Evolutionary conservation across 345 rosid genomes (phyloP).

Genomic region (Sisymbrium altissimum): DNA sequence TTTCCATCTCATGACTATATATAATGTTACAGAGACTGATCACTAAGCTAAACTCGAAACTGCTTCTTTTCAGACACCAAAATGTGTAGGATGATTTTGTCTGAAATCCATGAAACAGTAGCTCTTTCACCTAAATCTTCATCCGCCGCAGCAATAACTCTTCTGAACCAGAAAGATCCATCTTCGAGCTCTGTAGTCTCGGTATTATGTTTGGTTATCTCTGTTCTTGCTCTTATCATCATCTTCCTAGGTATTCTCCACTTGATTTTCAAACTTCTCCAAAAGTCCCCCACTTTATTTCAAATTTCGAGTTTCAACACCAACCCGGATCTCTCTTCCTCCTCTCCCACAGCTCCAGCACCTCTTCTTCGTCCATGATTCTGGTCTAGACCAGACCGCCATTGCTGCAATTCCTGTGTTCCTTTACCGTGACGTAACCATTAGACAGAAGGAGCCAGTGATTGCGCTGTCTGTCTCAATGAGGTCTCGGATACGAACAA

Average conservation of each 20-base stretch:
- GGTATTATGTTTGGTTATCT: neutral
- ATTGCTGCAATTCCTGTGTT: neutral
- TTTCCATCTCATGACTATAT: neutral
- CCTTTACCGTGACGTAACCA: neutral
- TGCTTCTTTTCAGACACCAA: neutral
- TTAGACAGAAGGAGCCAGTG: neutral
- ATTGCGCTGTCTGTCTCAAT: neutral
- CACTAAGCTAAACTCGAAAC: neutral
- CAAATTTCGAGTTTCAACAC: neutral
- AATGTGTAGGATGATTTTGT: neutral
- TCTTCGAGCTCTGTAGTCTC: neutral
- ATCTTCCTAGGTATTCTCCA: neutral
- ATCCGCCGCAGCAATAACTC: neutral
- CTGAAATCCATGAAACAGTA: neutral
- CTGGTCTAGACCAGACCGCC: neutral
- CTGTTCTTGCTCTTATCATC: neutral
- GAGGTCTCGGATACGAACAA: too few species aligned
- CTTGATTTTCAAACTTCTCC: neutral
- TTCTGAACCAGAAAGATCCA: neutral
- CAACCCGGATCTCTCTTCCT: neutral
- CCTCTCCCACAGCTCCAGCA: neutral
- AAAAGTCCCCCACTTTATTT: neutral
- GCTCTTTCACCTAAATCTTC: neutral
- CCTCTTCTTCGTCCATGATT: neutral
- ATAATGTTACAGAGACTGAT: neutral